These are phyloP conservation scores for Theobroma grandiflorum DNA, from an alignment of 441 rosid genomes.

Conservation along the genomic window DNA sequence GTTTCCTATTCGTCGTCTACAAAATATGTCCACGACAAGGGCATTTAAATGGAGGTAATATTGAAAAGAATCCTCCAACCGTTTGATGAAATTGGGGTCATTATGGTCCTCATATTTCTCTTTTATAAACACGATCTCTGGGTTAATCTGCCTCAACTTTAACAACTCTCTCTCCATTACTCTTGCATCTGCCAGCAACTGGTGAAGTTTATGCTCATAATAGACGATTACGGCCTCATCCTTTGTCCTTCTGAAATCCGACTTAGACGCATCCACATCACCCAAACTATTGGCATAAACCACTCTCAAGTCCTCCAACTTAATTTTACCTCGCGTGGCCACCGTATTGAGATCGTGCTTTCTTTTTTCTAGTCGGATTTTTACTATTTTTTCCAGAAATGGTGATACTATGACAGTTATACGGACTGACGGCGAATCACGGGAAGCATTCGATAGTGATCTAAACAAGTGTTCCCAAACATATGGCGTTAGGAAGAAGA, in stretches of 20 bases:
- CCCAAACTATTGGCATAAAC: neutral
- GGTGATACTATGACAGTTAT: neutral
- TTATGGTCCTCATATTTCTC: neutral
- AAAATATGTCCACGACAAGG: neutral
- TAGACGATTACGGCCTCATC: neutral
- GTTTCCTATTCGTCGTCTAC: neutral
- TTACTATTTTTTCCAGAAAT: neutral
- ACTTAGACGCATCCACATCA: neutral
- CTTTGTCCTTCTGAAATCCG: neutral
- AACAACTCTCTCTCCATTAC: neutral
- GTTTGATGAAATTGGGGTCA: neutral
- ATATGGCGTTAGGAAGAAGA: neutral
- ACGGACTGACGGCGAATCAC: neutral
- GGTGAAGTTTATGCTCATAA: neutral
- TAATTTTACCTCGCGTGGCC: fast-evolving
- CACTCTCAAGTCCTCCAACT: neutral
- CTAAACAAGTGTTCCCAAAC: neutral
- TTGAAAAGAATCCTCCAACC: neutral
- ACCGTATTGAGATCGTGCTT: neutral
- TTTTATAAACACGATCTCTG: neutral
- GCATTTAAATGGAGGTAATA: neutral
- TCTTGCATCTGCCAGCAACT: neutral
- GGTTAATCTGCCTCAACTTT: neutral
- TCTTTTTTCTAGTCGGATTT: neutral
- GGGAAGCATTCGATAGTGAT: neutral